Percentiles rank a stretch among this genome's conserved stretches.
Conservation (phyloP, 2,329 filamentous ascomycete genomes). For the Zymoseptoria pseudotritici region DNA sequence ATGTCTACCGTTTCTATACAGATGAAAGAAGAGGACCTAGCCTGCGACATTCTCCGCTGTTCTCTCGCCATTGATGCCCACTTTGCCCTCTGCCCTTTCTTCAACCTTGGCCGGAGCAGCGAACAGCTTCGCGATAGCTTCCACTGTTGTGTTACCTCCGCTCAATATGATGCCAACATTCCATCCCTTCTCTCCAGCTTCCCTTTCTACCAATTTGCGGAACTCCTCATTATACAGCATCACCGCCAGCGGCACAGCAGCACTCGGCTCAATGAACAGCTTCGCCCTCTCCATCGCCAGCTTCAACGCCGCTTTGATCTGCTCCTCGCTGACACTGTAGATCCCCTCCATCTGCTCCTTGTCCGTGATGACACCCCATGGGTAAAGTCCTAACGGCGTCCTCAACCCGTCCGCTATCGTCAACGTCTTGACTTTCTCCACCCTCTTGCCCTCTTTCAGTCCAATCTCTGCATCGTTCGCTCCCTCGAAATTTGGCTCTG, state of each 20-base stretch:
- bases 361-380: constrained; percentile 72
- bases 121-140: constrained; percentile 53
- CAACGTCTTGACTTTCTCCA: constrained; percentile 62
- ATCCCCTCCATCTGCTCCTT: constrained; percentile 61
- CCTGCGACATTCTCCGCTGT: constrained; percentile 41
- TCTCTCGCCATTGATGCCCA: constrained; percentile 36
- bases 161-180: constrained; percentile 55
- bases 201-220: constrained; percentile 57
- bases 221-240: constrained; percentile 84
- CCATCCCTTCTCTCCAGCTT: constrained; percentile 69
- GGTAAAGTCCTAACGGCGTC: constrained; percentile 68
- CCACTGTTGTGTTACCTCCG: constrained; percentile 59
- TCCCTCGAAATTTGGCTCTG: constrained; percentile 75
- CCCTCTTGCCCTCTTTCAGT: constrained; percentile 54
- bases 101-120: constrained; percentile 21
- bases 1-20: background rate
- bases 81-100: constrained; percentile 34
- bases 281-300: constrained; percentile 84
- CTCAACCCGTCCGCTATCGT: constrained; percentile 86
- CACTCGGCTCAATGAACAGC: constrained; percentile 81
- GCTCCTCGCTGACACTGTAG: constrained; percentile 67
- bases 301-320: constrained; percentile 70
- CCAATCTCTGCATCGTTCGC: constrained; percentile 76
- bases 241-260: constrained; percentile 75
- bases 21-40: too few species aligned